Base-by-base conservation (phyloP, 2,329 filamentous ascomycete genomes). In the Teratosphaeria epicoccoides region DNA sequence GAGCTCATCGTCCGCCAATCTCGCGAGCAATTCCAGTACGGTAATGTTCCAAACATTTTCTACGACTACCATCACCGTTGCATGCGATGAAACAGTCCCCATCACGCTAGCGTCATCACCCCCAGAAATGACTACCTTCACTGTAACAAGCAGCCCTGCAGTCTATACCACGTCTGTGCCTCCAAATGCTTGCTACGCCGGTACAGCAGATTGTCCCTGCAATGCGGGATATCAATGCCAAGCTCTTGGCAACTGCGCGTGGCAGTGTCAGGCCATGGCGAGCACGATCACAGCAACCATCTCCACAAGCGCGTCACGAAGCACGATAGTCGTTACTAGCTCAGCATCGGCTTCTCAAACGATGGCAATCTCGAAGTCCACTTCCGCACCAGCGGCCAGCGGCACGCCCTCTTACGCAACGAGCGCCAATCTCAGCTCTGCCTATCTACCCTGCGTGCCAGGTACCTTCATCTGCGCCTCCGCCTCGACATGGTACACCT, bases 401-500 rank as follows among this genome's bases (percentile, higher is more conserved):
- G n/a, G 20, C 20, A 46, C 44, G 4, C 59, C 60, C 45, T 54
- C 56, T 17, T 64, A 60, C 49, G 62, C 59, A n/a, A 60, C 61
- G 20, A 59, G 58, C 45, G 59, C 14, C 4, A 17, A 28, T 22
- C 24, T 25, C 12, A 28, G 12, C 11, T 45, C 43, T 26, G 49
- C 52, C 47, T 68, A 66, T 51, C 61, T 68, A 1, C 67, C 68
- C 28, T 72, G 70, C 56, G 61, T 63, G 1, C 69, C 68, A 1
- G 68, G 67, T 20, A 64, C 66, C n/a, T 70, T 69, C 61, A 63
- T 71, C 54, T 72, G 70, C 66, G 64, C 63, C 24, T 65, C 61
- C 3, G 24, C 50, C 17, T 64, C 55, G 2, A 57, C 62, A 20
- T 72, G 66, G 59, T 61, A 65, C 43, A 71, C 68, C 7, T 71